These are phyloP conservation scores for Yarrowia sp. DNA, from an alignment of 805 yeast genomes.

Conservation along the genomic window DNA sequence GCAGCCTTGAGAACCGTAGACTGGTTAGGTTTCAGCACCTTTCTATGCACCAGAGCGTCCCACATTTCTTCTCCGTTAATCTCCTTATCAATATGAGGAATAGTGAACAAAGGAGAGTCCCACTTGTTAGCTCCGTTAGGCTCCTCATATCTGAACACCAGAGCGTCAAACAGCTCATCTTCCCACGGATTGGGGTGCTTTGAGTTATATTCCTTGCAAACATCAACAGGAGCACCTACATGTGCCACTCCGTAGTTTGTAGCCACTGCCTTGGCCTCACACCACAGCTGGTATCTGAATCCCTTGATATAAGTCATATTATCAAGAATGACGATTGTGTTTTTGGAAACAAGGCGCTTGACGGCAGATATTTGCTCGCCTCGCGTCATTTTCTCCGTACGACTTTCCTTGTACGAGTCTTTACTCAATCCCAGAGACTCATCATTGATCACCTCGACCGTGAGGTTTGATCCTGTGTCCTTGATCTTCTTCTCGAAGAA, in stretches of 20 bases:
- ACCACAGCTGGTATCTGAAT: slow-evolving; percentile 88
- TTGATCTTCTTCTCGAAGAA: slow-evolving; percentile 58
- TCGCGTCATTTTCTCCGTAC: slow-evolving; percentile 78
- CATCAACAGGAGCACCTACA: slow-evolving; percentile 69
- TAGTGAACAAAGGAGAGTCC: slow-evolving; percentile 89
- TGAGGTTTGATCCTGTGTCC: slow-evolving; percentile 61
- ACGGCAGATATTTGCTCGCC: slow-evolving; percentile 89
- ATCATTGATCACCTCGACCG: slow-evolving; percentile 76
- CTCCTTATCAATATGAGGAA: slow-evolving; percentile 62
- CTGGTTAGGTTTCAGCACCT: slow-evolving; percentile 76
- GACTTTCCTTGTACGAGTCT: slow-evolving; percentile 71
- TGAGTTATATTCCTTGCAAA: slow-evolving; percentile 68
- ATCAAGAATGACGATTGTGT: slow-evolving; percentile 81
- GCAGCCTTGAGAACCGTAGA: slow-evolving; percentile 87
- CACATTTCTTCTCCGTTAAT: slow-evolving; percentile 70
- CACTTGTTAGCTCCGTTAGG: slow-evolving; percentile 86
- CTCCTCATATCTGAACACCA: slow-evolving; percentile 89
- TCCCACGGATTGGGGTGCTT: slow-evolving; percentile 61
- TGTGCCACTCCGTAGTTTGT: slow-evolving; percentile 87
- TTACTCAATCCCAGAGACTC: slow-evolving; percentile 76
- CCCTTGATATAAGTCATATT: slow-evolving; percentile 92
- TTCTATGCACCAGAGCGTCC: slow-evolving; percentile 56
- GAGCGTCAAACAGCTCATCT: slow-evolving; percentile 64
- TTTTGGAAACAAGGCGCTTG: slow-evolving; percentile 73
- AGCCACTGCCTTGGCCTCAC: slow-evolving; percentile 85